Base-by-base conservation (phyloP, 371 early-diverging fungal genomes). In the Gilbertella persicaria region DNA sequence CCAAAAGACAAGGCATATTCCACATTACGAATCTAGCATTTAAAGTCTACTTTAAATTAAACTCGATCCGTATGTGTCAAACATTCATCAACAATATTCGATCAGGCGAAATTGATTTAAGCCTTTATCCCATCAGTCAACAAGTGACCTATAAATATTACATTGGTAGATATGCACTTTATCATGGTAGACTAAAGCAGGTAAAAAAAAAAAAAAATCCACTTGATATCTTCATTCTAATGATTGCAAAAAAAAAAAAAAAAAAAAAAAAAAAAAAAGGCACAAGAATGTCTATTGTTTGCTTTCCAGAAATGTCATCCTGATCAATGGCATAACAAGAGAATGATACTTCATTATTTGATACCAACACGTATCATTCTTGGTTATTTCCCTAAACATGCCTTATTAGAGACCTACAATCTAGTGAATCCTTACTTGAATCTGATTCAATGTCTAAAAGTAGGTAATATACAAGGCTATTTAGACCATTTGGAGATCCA, bases 91-190 rank as follows among this genome's bases (percentile, higher is more conserved):
- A 68, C 35, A 80, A 82, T n/a, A 69, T 84, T 13, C 55, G 63
- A 2, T 75, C 64, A 5, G 77, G 78, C 4, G 71, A 66, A 4
- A 68, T 77, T 1, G 52, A 71, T 2, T 26, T 84, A 0, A 44
- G 53, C 0, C 39, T 69, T 2, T 84, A 64, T 44, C 81, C 80
- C 0, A 76, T 79, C 52, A 64, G 72, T 12, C 72, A 84, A 33
- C 84, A 80, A 58, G 81, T 84, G 5, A 78, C 81, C 0, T 75
- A 82, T 40, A 73, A 69, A 5, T 84, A 79, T 44, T 84, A 84
- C 49, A 55, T 78, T 7, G 84, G 84, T 2, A 69, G 84, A 17
- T 82, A 79, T 50, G 43, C 66, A 2, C 68, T 79, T 10, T 80
- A 72, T 40, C 67, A 80, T 14, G 66, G 67, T 20, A 58, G 60